A percentile compares a stretch with the other conserved stretches of the same genome.
These are phyloP conservation scores for Thozetella sp. DNA, from an alignment of 495 filamentous ascomycete species.

Conservation along the genomic window DNA sequence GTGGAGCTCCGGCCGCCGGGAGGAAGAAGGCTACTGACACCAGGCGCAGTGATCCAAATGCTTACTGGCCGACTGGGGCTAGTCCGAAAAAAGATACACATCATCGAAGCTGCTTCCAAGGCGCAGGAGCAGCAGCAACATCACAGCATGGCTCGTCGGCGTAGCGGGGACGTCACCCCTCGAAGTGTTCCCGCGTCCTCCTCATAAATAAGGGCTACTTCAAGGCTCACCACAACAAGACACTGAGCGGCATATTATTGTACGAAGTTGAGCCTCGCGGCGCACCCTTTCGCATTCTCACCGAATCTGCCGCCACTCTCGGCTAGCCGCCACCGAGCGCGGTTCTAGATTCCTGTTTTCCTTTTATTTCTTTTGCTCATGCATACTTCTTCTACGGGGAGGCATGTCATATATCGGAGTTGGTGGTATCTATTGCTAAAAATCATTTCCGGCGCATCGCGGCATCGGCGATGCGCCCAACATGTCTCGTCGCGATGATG, in stretches of 20 bases:
- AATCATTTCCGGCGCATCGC: not conserved
- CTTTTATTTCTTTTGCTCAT: slow-evolving; percentile 4
- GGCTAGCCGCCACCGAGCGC: not conserved
- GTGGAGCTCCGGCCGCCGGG: slow-evolving; percentile 3
- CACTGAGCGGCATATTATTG: not conserved
- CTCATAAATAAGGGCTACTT: slow-evolving; percentile 12
- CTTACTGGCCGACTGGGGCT: slow-evolving; percentile 34
- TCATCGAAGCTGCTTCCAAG: slow-evolving; percentile 41
- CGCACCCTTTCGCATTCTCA: not conserved
- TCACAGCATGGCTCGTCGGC: slow-evolving; percentile 31
- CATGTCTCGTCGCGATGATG: not conserved
- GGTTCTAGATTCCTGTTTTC: not conserved
- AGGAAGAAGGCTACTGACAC: slow-evolving; percentile 7
- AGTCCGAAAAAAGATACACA: slow-evolving; percentile 44
- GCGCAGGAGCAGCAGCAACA: slow-evolving; percentile 30
- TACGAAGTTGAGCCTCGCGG: slow-evolving; percentile 12
- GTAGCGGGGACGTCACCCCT: slow-evolving; percentile 46
- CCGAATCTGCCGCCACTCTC: not conserved
- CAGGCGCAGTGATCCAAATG: slow-evolving; percentile 44
- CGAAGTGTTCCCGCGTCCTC: slow-evolving; percentile 42
- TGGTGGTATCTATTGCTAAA: slow-evolving; percentile 4
- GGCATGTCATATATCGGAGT: slow-evolving; percentile 12
- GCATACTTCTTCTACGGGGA: not conserved
- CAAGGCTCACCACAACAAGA: slow-evolving; percentile 13
- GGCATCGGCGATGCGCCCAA: not conserved